Evolutionary conservation across 2,329 filamentous ascomycete genomes (phyloP).

Genomic region (Drechslera avenae): DNA sequence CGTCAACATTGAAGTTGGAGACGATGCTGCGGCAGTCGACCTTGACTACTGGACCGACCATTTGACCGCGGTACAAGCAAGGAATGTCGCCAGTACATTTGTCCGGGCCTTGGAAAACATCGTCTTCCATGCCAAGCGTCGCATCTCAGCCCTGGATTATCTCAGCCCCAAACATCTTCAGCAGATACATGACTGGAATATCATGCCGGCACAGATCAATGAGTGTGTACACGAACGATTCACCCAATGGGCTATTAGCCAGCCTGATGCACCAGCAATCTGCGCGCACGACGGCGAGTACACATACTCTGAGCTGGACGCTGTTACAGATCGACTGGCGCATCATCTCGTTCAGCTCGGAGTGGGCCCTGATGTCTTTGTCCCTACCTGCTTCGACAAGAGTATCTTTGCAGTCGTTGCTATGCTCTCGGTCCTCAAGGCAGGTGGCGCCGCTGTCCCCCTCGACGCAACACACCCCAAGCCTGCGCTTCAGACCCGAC

Average conservation of each 20-base stretch:
- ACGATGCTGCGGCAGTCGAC: conserved; percentile 40
- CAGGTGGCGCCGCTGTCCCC: conserved; percentile 43
- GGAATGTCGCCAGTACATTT: conserved; percentile 42
- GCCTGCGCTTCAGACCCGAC: conserved; percentile 45
- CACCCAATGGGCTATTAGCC: conserved; percentile 25
- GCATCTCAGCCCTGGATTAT: conserved; percentile 43
- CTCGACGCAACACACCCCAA: conserved; percentile 47
- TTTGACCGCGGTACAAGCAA: conserved; percentile 38
- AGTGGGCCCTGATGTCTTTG: conserved; percentile 38
- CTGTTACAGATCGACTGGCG: conserved; percentile 32
- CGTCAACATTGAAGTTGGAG: conserved; percentile 55
- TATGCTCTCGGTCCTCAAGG: conserved; percentile 48
- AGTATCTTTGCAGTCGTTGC: conserved; percentile 44
- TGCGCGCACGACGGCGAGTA: conserved; percentile 42
- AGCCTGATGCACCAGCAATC: conserved; percentile 39
- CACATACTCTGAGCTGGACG: conserved; percentile 40
- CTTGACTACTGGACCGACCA: conserved; percentile 45
- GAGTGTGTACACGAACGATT: conserved; percentile 42
- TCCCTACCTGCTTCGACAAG: conserved; percentile 50
- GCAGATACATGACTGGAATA: conserved; percentile 39
- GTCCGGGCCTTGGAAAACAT: conserved; percentile 44
- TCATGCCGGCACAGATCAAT: conserved; percentile 37
- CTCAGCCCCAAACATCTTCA: conserved; percentile 47
- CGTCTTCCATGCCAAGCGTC: conserved; percentile 41
- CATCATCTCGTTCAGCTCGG: conserved; percentile 39